Evolutionary conservation across 2,329 filamentous ascomycete species (phyloP).

Genomic region (Coniochaeta prunicola): DNA sequence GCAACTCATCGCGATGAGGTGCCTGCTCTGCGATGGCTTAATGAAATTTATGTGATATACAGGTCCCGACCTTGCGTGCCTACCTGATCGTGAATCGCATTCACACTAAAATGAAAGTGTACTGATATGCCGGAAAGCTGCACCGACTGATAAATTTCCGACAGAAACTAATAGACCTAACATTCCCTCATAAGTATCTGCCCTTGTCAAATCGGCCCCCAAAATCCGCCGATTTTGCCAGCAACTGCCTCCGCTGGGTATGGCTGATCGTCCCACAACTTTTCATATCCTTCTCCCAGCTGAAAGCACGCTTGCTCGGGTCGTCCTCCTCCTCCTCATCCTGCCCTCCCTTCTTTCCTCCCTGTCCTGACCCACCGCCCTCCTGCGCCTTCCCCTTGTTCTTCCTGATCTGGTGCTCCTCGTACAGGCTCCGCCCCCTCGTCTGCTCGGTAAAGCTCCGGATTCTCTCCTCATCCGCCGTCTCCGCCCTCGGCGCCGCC

Average conservation of each 20-base stretch:
- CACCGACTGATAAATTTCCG: too few species aligned
- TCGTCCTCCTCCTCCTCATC: conserved; percentile 70
- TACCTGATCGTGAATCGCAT: too few species aligned
- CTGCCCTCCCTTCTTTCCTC: conserved; percentile 32
- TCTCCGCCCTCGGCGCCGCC: conserved; percentile 32
- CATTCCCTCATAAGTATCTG: conserved; percentile 45
- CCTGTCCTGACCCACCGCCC: conserved; percentile 14
- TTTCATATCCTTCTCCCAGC: conserved; percentile 90
- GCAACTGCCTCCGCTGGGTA: conserved; percentile 68
- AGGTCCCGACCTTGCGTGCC: neutral
- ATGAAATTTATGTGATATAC: neutral
- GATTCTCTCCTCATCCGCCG: conserved; percentile 42
- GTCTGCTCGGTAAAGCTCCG: conserved; percentile 43
- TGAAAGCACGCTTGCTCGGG: conserved; percentile 81
- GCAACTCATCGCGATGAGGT: neutral
- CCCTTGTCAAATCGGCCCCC: conserved; percentile 75
- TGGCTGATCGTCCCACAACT: conserved; percentile 64
- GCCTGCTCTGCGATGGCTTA: neutral
- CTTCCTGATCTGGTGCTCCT: conserved; percentile 42
- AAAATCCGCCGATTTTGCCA: conserved; percentile 75
- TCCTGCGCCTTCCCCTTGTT: conserved; percentile 15
- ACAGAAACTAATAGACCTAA: too few species aligned
- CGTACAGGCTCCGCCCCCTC: conserved; percentile 51
- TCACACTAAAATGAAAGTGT: too few species aligned
- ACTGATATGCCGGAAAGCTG: too few species aligned